Percentiles rank a stretch among this genome's conserved stretches.
phyloP scores from a whole-genome alignment of 2,329 filamentous ascomycete species.

The Nemania sp. region DNA sequence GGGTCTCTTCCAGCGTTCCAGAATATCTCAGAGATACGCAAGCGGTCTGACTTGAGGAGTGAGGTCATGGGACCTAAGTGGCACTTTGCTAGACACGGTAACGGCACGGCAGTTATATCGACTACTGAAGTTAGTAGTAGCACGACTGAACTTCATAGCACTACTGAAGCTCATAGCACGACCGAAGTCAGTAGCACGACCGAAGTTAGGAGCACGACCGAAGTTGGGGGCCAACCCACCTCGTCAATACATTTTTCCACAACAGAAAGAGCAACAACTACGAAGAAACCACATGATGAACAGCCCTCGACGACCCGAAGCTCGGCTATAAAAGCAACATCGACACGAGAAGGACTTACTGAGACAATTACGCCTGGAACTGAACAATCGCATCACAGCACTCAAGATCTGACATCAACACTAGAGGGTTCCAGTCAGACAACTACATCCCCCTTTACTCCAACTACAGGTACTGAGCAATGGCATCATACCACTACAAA shows the following conservation, averaged over 20 bases:
- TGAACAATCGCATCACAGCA: too few species aligned
- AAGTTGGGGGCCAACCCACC: neutral
- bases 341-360: neutral
- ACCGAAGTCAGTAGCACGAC: neutral
- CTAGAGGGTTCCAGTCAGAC: too few species aligned
- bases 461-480: neutral
- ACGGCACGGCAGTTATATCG: constrained; percentile 10
- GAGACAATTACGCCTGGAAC: neutral
- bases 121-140: neutral
- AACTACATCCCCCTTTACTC: too few species aligned
- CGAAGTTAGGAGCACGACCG: neutral
- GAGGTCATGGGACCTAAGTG: neutral
- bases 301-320: neutral
- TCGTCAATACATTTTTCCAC: neutral
- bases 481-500: neutral
- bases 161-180: neutral
- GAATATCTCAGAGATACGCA: constrained; percentile 29
- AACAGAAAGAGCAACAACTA: too few species aligned
- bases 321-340: neutral
- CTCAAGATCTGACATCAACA: too few species aligned
- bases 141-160: neutral
- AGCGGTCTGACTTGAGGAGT: constrained; percentile 18
- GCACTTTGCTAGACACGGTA: constrained; percentile 18
- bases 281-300: too few species aligned
- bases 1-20: constrained; percentile 15